A percentile compares a stretch with the other conserved stretches of the same genome.
Conservation (phyloP, 495 filamentous ascomycete genomes). For the Penicillium alfredii region DNA sequence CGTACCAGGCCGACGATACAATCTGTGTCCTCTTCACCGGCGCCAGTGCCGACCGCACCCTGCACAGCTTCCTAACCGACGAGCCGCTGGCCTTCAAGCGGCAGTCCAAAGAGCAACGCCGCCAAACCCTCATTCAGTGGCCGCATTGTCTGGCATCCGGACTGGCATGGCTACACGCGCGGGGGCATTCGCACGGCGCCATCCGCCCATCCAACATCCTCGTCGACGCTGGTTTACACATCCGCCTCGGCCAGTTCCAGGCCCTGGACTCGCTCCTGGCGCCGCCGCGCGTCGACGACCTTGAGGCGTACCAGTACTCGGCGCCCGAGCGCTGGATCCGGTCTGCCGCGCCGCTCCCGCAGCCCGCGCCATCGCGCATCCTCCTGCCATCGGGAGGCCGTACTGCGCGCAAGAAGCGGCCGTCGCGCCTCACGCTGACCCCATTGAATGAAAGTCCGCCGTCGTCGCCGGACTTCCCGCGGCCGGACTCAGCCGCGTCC, state of each 20-base stretch:
- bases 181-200: slow-evolving; percentile 66
- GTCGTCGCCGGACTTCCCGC: slow-evolving; percentile 18
- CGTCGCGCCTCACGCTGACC: slow-evolving; percentile 16
- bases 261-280: slow-evolving; percentile 52
- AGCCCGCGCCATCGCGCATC: slow-evolving; percentile 12
- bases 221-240: slow-evolving; percentile 62
- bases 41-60: slow-evolving; percentile 59
- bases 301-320: slow-evolving; percentile 82
- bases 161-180: slow-evolving; percentile 68
- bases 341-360: slow-evolving; percentile 13
- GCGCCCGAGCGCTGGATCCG: slow-evolving; percentile 72
- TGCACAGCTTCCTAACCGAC: slow-evolving; percentile 71
- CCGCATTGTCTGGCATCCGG: slow-evolving; percentile 79
- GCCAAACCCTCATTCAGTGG: slow-evolving; percentile 71
- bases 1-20: slow-evolving; percentile 66
- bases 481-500: slow-evolving; percentile 32
- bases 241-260: slow-evolving; percentile 70
- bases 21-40: slow-evolving; percentile 77
- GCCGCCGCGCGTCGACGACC: slow-evolving; percentile 52
- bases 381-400: slow-evolving; percentile 44
- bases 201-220: slow-evolving; percentile 81
- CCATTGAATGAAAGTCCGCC: slow-evolving; percentile 19
- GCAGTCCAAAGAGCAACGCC: slow-evolving; percentile 64
- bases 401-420: slow-evolving; percentile 32
- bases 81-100: slow-evolving; percentile 61